phyloP scores from a whole-genome alignment of 352 stramenopile genomes.

The Vaucheria bursata region DNA sequence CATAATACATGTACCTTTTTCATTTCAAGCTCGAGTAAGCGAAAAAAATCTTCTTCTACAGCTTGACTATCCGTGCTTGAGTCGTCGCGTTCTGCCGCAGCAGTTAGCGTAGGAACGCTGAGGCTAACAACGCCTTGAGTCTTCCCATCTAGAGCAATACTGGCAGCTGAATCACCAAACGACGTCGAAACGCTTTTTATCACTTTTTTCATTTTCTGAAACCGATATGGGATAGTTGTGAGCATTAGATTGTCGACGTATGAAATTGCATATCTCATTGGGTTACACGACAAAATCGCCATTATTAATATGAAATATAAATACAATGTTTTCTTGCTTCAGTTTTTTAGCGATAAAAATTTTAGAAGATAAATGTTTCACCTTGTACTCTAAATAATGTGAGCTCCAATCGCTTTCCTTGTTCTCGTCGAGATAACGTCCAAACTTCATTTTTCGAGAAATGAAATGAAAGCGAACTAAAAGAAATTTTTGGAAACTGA shows the following conservation, averaged over 20 bases:
- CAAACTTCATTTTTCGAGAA: slow-evolving; percentile 17
- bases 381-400: slow-evolving; percentile 17
- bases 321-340: too few species aligned
- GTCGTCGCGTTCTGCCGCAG: too few species aligned
- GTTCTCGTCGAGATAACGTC: slow-evolving; percentile 9
- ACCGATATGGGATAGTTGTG: too few species aligned
- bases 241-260: too few species aligned
- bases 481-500: too few species aligned
- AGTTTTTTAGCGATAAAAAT: too few species aligned
- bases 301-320: too few species aligned
- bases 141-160: background rate
- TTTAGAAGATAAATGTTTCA: background rate
- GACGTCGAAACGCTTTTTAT: slow-evolving; percentile 4
- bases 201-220: slow-evolving; percentile 16
- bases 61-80: background rate
- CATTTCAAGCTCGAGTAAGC: slow-evolving; percentile 11
- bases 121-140: slow-evolving; percentile 11
- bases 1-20: too few species aligned
- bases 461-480: too few species aligned
- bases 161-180: background rate
- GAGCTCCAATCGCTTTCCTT: slow-evolving; percentile 8
- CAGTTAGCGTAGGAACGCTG: background rate
- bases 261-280: too few species aligned
- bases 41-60: slow-evolving; percentile 13
- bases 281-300: too few species aligned